Evolutionary conservation across 2,329 filamentous ascomycete genomes (phyloP), one percentile per base, ranked within the genome.

Genomic region (Apiospora malaysiana): DNA sequence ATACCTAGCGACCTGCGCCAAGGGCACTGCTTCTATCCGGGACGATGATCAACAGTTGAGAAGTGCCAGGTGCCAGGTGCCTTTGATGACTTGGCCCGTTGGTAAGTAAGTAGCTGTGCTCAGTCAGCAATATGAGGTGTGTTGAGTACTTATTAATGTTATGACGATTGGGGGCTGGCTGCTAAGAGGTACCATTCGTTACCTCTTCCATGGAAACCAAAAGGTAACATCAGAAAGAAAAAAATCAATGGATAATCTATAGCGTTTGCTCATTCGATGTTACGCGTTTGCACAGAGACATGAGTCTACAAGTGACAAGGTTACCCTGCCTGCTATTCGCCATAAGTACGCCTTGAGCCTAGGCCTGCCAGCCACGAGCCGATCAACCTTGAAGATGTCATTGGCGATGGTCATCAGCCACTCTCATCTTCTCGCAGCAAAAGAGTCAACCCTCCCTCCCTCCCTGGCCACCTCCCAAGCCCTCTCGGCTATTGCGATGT

Each of bases 401-500:
- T 67, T 67, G 65, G 65, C 27, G 65, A 67, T 45, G 40, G 65
- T 16, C 12, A 67, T 67, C 65, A 27, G 65, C 65, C 65, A 67
- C 65, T 63, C 16, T 32, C 56, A 63, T 63, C 56, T 63, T 63
- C 9, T 40, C 25, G 10, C 49, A 6, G 14, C 14, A 37, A 16
- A 16, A 59, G 25, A 37, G 56, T 14, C 32, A 32, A 37, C 18
- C 51, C 18, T 59, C 27, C 18, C 51, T 47, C 45, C 43, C 45
- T 63, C 37, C 18, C 21, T 63, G 32, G 32, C 32, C 32, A 32
- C 32, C 32, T n/a, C n/a, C 32, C 32, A 9, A n/a, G 32, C 18
- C 32, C 32, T n/a, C 56, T 40, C 56, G 56, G 32, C 56, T 63
- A 40, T 9, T 37, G 32, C 56, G 27, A 40, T 63, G 51, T 37